Percentiles rank a stretch among this genome's conserved stretches.
phyloP scores from a whole-genome alignment of 2,329 filamentous ascomycete genomes.

The Nannizzia gypsea region DNA sequence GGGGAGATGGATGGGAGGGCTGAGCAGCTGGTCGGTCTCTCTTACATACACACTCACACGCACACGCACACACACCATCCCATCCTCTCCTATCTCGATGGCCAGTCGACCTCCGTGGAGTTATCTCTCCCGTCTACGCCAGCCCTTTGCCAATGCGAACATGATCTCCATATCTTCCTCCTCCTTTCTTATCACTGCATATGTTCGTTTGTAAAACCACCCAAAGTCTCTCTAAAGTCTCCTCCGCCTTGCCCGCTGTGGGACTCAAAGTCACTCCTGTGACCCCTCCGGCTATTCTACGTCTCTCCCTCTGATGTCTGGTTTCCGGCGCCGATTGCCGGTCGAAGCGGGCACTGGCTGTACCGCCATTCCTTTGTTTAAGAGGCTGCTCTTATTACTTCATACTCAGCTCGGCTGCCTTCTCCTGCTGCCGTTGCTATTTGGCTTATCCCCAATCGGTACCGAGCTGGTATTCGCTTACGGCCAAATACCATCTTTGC shows the following conservation, averaged over 20 bases:
- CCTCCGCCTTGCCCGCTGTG: neutral
- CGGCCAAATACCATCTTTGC: neutral
- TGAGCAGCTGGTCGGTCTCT: neutral
- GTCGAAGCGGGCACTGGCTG: neutral
- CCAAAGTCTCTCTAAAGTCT: neutral
- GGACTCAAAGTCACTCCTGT: neutral
- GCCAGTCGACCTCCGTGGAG: neutral
- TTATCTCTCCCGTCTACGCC: neutral
- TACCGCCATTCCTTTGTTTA: constrained; percentile 1
- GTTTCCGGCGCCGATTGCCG: neutral
- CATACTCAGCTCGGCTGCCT: neutral
- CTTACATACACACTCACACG: too few species aligned
- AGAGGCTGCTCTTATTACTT: neutral
- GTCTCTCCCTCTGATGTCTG: neutral
- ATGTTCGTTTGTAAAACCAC: constrained; percentile 1
- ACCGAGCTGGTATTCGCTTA: neutral
- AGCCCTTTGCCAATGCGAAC: neutral
- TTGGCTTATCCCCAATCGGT: neutral
- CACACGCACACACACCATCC: neutral
- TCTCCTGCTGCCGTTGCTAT: neutral
- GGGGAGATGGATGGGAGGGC: constrained; percentile 1
- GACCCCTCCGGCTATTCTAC: constrained; percentile 1
- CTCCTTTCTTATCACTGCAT: neutral
- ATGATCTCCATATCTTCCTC: neutral
- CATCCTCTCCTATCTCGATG: neutral